Base-by-base conservation (phyloP, 495 filamentous ascomycete genomes). In the Neurospora sp. region DNA sequence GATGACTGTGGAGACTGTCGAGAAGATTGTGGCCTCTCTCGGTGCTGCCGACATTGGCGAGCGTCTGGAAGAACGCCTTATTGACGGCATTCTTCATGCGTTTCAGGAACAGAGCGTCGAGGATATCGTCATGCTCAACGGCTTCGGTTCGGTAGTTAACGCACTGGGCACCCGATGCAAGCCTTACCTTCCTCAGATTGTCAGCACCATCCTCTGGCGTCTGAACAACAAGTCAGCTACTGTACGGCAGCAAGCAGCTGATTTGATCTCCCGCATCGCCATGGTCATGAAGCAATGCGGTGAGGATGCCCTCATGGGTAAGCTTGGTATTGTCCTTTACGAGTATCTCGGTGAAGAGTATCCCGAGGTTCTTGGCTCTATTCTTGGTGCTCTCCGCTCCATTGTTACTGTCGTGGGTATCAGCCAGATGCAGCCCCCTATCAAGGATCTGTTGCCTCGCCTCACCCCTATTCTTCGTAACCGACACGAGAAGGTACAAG, bases 291-390 rank as follows among this genome's bases (percentile, higher is more conserved):
- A 96, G 86, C 93, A 97, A 81, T 98, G 96, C 77, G 94, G 93
- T 68, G 96, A 98, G 81, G 96, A 99, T 80, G 92, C 89, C 3
- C 85, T 97, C 45, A 96, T 98, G 94, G 93, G 92, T 79, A 98
- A 98, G 82, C 89, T 99, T 59, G 93, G 94, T 78, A 87, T 94
- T 59, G 94, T 98, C n/a, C 89, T 99, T 20, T 99, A 98, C 82
- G 96, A 99, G 83, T 98, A 98, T 79, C 88, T 99, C 22, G 96
- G 96, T 83, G 96, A 99, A 84, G 96, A 99, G 81, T 99, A 99
- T 78, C 96, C 96, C 7, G 96, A 99, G 81, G 96, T 98, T 37
- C 88, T 99, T 7, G 96, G 96, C 69, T 98, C 94, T 3, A 99
- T 99, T 78, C 87, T 99, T 40, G 94, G 96, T 73, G 96, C 96